These are phyloP conservation scores for Ambrosia trifida DNA, from an alignment of 129 eudicot species.

Conservation along the genomic window DNA sequence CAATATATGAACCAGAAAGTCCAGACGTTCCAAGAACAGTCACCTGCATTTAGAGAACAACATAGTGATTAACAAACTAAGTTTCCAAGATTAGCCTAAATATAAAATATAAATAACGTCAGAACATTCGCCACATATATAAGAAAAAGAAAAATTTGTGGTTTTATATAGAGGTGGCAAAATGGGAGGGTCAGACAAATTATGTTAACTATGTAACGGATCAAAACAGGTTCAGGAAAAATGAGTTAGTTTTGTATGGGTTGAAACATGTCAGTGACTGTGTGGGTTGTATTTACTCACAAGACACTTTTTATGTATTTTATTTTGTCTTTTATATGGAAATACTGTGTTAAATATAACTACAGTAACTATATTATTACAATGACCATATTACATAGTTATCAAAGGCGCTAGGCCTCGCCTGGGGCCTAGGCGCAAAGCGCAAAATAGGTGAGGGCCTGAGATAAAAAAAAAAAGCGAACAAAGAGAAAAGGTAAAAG, in stretches of 20 bases:
- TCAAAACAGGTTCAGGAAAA: neutral
- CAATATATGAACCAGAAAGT: conserved; percentile 88
- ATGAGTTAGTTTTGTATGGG: conserved; percentile 3
- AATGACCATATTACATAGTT: no score
- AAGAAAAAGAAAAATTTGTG: neutral
- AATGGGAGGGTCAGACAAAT: neutral
- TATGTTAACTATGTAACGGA: neutral
- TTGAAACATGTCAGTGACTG: neutral
- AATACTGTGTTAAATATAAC: neutral
- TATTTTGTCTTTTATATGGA: neutral
- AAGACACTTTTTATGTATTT: neutral
- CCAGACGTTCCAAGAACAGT: conserved; percentile 96
- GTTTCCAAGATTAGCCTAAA: neutral
- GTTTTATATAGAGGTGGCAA: neutral
- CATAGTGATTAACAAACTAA: neutral
- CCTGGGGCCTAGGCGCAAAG: no score
- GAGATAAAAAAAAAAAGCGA: no score
- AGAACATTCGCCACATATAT: neutral
- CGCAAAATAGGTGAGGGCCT: no score
- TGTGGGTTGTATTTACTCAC: neutral
- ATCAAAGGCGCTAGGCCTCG: no score
- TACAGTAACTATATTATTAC: neutral
- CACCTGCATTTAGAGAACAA: conserved; percentile 57
- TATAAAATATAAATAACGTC: neutral
- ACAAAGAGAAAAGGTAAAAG: no score